Percentiles rank a stretch among this genome's conserved stretches.
Evolutionary conservation across 768 basidiomycete genomes (phyloP).

Genomic region (Lactarius hengduanensis): DNA sequence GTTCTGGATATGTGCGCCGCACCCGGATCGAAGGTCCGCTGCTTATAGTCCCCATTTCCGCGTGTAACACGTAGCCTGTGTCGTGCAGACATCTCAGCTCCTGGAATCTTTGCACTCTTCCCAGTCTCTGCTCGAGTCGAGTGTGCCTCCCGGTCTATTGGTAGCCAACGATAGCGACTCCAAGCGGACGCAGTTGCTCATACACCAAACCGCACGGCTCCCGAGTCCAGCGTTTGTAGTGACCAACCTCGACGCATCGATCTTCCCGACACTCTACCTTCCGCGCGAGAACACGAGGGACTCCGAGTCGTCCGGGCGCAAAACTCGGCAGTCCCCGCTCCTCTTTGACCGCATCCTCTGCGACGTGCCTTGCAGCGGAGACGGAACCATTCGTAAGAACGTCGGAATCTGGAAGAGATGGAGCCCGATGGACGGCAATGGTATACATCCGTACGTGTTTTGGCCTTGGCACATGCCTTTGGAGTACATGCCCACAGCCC

Average conservation of each 20-base stretch:
- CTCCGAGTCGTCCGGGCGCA: constrained; percentile 34
- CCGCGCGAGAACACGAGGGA: constrained; percentile 33
- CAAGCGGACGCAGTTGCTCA: constrained; percentile 92
- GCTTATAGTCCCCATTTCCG: background rate
- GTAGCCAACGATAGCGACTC: constrained; percentile 95
- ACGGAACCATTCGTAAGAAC: constrained; percentile 95
- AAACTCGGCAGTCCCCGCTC: constrained; percentile 43
- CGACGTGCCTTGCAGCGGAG: constrained; percentile 97
- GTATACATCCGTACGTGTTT: constrained; percentile 75
- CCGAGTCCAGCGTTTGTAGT: constrained; percentile 92
- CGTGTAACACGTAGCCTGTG: constrained; percentile 1
- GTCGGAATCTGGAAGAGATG: constrained; percentile 92
- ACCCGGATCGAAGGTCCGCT: constrained; percentile 86
- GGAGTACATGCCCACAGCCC: background rate
- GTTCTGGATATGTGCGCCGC: constrained; percentile 99
- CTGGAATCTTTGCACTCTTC: constrained; percentile 91
- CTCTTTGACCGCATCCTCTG: constrained; percentile 92
- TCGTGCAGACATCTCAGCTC: constrained; percentile 81
- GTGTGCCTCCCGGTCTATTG: constrained; percentile 79
- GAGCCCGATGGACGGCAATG: constrained; percentile 86
- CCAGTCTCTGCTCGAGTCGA: constrained; percentile 59
- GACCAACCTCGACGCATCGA: constrained; percentile 93
- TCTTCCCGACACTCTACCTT: constrained; percentile 67
- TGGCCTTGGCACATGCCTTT: background rate
- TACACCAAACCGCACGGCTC: constrained; percentile 94